Evolutionary conservation across 2,329 filamentous ascomycete species (phyloP), one percentile per base, ranked within the genome.

Genomic region (Ascochyta lentis): DNA sequence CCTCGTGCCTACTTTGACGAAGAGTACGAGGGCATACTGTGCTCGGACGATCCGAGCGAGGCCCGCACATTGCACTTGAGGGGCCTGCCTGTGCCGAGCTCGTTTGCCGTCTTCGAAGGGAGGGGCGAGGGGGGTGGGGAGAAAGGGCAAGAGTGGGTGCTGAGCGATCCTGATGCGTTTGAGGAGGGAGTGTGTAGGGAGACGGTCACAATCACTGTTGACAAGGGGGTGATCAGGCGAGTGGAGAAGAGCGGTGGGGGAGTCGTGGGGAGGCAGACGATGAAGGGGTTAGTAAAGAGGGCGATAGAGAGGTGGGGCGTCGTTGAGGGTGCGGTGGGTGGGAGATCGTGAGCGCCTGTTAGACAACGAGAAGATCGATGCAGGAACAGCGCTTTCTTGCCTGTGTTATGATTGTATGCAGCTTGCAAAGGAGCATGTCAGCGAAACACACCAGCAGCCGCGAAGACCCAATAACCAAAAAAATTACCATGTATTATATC

Each of bases 171-270:
- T 2, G 95, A 99, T 78, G 85, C 87, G 22, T 89, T 96, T 65
- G 95, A 99, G 78, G 95, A 98, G 78, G 85, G 84, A 8, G 77
- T 96, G 39, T 96, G 92, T 71, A 82, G 87, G 58, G 95, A 99
- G 81, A 84, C 78, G n/a, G 80, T 95, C n/a, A 93, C 88, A 3
- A 79, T 96, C 31, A 87, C 95, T 44, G 85, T 96, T n/a, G 89
- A 94, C 71, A 92, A 92, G 22, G 91, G 90, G 19, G 83, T 85
- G 13, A 79, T 87, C 7, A 47, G 78, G 91, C 47, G 89, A 86
- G 59, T 98, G 58, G 91, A 95, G 67, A 98, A 96, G 81, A 86
- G 83, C 61, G 95, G 95, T 10, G 95, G 94, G 6, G 84, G 85
- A 9, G 80, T 86, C 7, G 79, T 95, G 34, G 89, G 87, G 7